These are phyloP conservation scores for Microthlaspi erraticum DNA, from an alignment of 345 rosid genomes.

Conservation along the genomic window DNA sequence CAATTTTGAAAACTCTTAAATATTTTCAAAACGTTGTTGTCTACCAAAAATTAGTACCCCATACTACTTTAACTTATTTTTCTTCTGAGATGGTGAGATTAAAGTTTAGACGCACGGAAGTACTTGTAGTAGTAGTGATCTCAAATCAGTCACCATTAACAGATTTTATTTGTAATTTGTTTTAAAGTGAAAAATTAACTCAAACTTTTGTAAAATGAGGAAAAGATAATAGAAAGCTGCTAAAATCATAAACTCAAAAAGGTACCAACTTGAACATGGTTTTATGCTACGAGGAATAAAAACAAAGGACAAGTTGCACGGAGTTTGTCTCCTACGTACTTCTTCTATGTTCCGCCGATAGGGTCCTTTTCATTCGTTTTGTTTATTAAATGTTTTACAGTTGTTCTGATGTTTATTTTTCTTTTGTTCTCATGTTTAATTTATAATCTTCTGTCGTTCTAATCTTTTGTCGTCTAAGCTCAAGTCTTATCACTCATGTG, in stretches of 20 bases:
- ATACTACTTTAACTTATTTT: neutral
- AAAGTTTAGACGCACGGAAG: neutral
- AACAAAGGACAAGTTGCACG: slow-evolving; percentile 37
- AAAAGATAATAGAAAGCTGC: neutral
- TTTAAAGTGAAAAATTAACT: neutral
- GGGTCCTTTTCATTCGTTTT: slow-evolving; percentile 28
- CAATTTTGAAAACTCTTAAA: neutral
- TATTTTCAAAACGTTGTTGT: neutral
- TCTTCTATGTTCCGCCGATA: slow-evolving; percentile 33
- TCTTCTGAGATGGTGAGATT: too few relatives aligned
- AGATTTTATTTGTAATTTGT: neutral
- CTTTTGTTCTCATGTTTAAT: slow-evolving; percentile 14
- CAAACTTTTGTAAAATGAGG: neutral
- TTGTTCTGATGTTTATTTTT: slow-evolving; percentile 10
- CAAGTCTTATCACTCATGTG: slow-evolving; percentile 23
- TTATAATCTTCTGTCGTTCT: neutral
- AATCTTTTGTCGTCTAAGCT: slow-evolving; percentile 21
- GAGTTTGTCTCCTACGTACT: slow-evolving; percentile 35
- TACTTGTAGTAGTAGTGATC: slow-evolving; percentile 6
- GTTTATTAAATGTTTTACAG: slow-evolving; percentile 11
- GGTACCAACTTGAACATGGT: slow-evolving; percentile 33
- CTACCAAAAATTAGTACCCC: neutral
- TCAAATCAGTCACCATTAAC: slow-evolving; percentile 23
- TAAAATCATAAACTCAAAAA: slow-evolving; percentile 9
- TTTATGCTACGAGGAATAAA: slow-evolving; percentile 24